Percentiles rank a stretch among this genome's conserved stretches.
Conservation (phyloP, 1,284 basidiomycete species). For the Thecaphora thlaspeos region DNA sequence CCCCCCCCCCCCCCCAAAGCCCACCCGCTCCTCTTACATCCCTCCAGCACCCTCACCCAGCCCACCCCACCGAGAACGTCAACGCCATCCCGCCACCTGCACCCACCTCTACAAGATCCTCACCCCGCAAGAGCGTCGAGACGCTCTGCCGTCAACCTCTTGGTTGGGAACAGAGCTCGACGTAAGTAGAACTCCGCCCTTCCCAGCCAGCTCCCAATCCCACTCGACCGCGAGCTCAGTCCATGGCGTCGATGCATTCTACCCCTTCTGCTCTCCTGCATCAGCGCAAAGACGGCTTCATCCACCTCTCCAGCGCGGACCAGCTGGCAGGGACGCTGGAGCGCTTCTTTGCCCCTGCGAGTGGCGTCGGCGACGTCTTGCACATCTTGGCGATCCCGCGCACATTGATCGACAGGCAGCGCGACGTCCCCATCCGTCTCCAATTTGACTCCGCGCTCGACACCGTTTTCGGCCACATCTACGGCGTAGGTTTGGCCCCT, state of each 20-base stretch:
- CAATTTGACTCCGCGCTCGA: slow-evolving; percentile 39
- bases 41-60: too few relatives aligned
- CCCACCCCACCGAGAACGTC: too few relatives aligned
- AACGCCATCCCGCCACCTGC: slow-evolving; percentile 28
- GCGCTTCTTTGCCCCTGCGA: slow-evolving; percentile 35
- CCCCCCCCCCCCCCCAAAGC: too few relatives aligned
- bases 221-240: neutral
- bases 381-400: slow-evolving; percentile 32
- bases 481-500: slow-evolving; percentile 27
- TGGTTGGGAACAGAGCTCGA: slow-evolving; percentile 47
- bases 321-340: slow-evolving; percentile 40
- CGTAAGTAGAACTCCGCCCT: slow-evolving; percentile 17
- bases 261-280: neutral
- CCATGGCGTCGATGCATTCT: neutral
- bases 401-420: slow-evolving; percentile 19
- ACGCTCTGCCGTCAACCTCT: slow-evolving; percentile 17
- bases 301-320: slow-evolving; percentile 44
- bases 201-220: neutral
- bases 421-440: slow-evolving; percentile 21
- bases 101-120: slow-evolving; percentile 52
- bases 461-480: slow-evolving; percentile 40
- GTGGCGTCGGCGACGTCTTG: slow-evolving; percentile 31
- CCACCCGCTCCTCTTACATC: too few relatives aligned
- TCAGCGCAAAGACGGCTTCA: slow-evolving; percentile 46
- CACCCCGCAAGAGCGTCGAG: slow-evolving; percentile 34